phyloP scores from a whole-genome alignment of 2,329 filamentous ascomycete species.

The Simplicillium aogashimaense region DNA sequence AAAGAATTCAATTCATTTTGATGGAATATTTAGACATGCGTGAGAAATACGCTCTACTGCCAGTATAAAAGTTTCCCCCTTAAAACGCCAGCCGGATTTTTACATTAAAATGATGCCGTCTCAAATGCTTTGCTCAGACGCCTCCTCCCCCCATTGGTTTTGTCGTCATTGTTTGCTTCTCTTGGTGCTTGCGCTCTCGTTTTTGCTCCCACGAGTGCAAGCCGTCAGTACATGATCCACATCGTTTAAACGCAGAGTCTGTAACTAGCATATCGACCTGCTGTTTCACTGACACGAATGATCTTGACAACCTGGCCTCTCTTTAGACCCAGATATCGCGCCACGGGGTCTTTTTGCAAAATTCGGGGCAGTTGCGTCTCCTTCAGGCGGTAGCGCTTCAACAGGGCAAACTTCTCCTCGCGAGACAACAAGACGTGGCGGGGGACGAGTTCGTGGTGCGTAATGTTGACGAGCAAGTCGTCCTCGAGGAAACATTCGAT shows the following conservation, averaged over 20 bases:
- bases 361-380: slow-evolving; percentile 95
- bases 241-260: slow-evolving; percentile 50
- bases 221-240: neutral
- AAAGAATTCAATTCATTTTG: no score
- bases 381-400: slow-evolving; percentile 89
- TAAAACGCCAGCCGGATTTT: no score
- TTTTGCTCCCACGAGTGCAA: neutral
- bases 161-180: neutral
- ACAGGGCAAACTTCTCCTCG: slow-evolving; percentile 78
- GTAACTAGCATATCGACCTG: slow-evolving; percentile 94
- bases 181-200: neutral
- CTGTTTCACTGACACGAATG: slow-evolving; percentile 89
- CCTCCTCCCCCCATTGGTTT: no score
- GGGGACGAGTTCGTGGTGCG: slow-evolving; percentile 91
- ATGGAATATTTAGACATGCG: no score
- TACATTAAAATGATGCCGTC: no score
- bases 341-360: slow-evolving; percentile 82
- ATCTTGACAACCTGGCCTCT: slow-evolving; percentile 97
- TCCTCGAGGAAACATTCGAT: slow-evolving; percentile 96
- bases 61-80: no score
- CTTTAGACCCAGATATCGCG: slow-evolving; percentile 81
- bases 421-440: slow-evolving; percentile 83
- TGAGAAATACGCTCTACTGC: no score
- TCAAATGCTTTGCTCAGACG: no score
- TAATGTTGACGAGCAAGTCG: slow-evolving; percentile 95